Conservation (phyloP, 2,329 filamentous ascomycete genomes). For the Lachnellula hyalina region DNA sequence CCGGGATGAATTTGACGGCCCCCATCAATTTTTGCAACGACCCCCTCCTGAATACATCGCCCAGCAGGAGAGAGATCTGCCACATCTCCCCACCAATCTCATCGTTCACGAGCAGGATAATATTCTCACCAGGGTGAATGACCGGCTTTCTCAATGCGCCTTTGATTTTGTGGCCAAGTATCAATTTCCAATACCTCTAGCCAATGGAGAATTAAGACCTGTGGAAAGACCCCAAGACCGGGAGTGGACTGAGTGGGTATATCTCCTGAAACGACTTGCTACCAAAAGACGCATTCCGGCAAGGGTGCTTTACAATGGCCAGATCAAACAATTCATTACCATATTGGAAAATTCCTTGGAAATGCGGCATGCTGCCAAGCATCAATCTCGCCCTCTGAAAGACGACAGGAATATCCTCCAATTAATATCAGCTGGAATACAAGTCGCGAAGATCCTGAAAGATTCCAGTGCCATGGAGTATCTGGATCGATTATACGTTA, state of each 20-base stretch:
- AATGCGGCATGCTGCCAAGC: conserved; percentile 80
- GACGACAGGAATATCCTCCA: conserved; percentile 86
- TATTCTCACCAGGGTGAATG: conserved; percentile 75
- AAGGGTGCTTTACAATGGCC: conserved; percentile 77
- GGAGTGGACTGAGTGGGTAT: conserved; percentile 91
- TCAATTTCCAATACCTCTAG: conserved; percentile 81
- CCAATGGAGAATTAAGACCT: conserved; percentile 65
- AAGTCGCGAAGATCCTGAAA: conserved; percentile 82
- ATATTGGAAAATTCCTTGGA: conserved; percentile 84
- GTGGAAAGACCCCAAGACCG: conserved; percentile 69
- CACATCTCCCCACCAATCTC: conserved; percentile 76
- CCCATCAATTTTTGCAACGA: conserved; percentile 73
- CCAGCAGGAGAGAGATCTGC: conserved; percentile 73
- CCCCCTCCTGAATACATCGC: conserved; percentile 67
- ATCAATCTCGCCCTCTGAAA: conserved; percentile 76
- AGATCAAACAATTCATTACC: conserved; percentile 88
- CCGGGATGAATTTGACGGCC: conserved; percentile 84
- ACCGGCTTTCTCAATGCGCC: conserved; percentile 76
- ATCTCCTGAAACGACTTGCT: conserved; percentile 76
- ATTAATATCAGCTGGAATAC: conserved; percentile 78
- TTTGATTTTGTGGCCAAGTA: conserved; percentile 90
- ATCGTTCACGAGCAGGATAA: conserved; percentile 79
- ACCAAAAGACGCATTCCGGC: conserved; percentile 83
- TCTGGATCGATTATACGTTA: conserved; percentile 73
- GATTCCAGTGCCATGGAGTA: conserved; percentile 80